These are phyloP conservation scores for Leucosporidium yakuticum DNA, from an alignment of 768 basidiomycete species.

Conservation along the genomic window DNA sequence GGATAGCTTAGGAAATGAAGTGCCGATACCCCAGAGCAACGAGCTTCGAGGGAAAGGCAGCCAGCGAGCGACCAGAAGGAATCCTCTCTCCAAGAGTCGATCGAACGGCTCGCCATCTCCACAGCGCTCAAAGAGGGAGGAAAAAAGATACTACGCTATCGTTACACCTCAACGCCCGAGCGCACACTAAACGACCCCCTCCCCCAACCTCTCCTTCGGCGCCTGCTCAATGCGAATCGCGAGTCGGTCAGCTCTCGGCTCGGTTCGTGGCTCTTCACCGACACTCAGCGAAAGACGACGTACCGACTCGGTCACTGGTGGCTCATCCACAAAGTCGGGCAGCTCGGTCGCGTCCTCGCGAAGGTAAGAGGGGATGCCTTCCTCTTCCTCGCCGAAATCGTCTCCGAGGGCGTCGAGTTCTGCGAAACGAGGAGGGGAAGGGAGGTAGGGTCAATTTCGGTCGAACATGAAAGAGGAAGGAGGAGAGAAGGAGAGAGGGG, in stretches of 20 bases:
- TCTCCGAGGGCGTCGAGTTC: constrained; percentile 91
- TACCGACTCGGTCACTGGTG: constrained; percentile 58
- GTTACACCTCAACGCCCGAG: too few relatives aligned
- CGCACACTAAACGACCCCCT: constrained; percentile 20
- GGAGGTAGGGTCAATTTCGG: neutral
- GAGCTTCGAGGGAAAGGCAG: too few relatives aligned
- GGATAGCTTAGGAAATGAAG: too few relatives aligned
- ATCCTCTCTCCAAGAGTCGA: too few relatives aligned
- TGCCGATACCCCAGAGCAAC: too few relatives aligned
- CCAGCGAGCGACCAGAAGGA: too few relatives aligned
- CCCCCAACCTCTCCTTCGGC: constrained; percentile 29
- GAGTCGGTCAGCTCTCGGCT: neutral
- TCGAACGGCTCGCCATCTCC: too few relatives aligned
- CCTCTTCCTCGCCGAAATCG: constrained; percentile 63
- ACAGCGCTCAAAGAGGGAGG: too few relatives aligned
- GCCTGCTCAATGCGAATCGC: neutral
- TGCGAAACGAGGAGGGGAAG: constrained; percentile 44
- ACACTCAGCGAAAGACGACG: neutral
- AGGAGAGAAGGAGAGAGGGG: too few relatives aligned
- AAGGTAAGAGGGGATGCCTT: constrained; percentile 83
- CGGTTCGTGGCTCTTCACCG: too few relatives aligned
- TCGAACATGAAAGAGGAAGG: neutral
- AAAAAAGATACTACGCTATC: too few relatives aligned
- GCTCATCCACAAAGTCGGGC: constrained; percentile 87
- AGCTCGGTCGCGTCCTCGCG: constrained; percentile 63